Evolutionary conservation across 306 rosid genomes (phyloP), one percentile per base, ranked within the genome.

Genomic region (Gynostemma pentaphyllum): DNA sequence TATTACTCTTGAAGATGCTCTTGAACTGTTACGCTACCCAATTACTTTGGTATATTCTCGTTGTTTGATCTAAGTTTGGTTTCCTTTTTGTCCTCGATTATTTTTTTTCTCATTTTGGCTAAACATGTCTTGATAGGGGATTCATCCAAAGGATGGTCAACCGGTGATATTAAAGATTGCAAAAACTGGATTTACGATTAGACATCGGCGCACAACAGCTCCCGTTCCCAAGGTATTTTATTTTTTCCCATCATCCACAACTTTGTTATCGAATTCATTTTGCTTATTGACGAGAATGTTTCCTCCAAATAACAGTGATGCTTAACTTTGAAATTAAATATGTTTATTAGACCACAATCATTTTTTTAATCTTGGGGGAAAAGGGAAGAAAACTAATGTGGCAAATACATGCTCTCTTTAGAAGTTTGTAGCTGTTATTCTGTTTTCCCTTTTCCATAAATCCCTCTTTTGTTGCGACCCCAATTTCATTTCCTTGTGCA

Each of bases 101-200:
- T 67, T 45, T 14, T 59, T 2, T 7, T 69, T 52, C 22, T 7
- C 13, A 42, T 57, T 29, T 23, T 67, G 74, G 52, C 61, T 69
- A n/a, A 8, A 76, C 53, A 77, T 45, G 68, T 71, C 40, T 7
- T 42, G 41, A 44, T 53, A 92, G 99, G 99, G 99, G 45, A 62
- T 75, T 23, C 99, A 92, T 81, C 99, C 99, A 2, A 67, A 57
- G 54, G 96, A 86, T 78, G 97, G 94, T 56, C 83, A 67, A 32
- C 95, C 94, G 18, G 80, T 92, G 74, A 51, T 79, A 12, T 41
- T 92, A 67, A 86, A 75, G 83, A 73, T 84, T 51, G 76, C 82
- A 24, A 79, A 56, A 78, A 45, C 19, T 53, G 99, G 99, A 63
- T 79, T 82, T 71, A 37, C 72, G 9, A 70, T 92, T 72, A 78